Evolutionary conservation across 805 yeast genomes (phyloP).

Genomic region (Candida andamanensis): DNA sequence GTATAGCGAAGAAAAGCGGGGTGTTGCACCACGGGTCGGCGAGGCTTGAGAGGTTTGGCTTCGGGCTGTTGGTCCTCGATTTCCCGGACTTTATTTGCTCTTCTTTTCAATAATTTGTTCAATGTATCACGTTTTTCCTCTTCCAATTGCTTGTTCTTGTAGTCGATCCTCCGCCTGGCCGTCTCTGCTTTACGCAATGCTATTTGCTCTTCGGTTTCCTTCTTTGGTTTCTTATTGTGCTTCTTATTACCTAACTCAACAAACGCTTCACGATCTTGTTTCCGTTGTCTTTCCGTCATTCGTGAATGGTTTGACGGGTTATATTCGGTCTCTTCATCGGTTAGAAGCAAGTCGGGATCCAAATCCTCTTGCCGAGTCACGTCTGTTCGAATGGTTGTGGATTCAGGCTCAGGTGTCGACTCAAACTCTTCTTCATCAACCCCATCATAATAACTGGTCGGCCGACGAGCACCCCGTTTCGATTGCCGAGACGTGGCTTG

Average conservation of each 20-base stretch:
- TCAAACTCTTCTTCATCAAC: conserved; percentile 21
- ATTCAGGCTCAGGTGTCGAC: conserved; percentile 1
- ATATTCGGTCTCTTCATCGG: conserved; percentile 42
- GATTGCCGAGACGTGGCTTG: conserved; percentile 4
- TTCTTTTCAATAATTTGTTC: conserved; percentile 75
- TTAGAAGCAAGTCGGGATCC: conserved; percentile 30
- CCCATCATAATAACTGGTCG: conserved; percentile 35
- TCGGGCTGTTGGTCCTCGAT: conserved; percentile 24
- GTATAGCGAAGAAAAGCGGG: conserved; percentile 42
- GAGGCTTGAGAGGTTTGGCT: conserved; percentile 23
- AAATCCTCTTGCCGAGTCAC: conserved; percentile 23
- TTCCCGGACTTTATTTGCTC: conserved; percentile 68
- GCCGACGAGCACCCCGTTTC: conserved; percentile 26
- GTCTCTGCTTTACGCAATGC: conserved; percentile 79
- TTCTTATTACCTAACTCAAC: conserved; percentile 27
- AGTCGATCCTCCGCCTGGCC: conserved; percentile 82
- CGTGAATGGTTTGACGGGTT: conserved; percentile 43
- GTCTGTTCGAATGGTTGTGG: conserved; percentile 1
- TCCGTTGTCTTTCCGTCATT: conserved; percentile 54
- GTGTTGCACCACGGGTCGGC: conserved; percentile 42
- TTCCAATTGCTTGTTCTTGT: conserved; percentile 75
- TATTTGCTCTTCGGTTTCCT: conserved; percentile 77
- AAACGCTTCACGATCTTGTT: conserved; percentile 17
- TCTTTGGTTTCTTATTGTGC: conserved; percentile 27
- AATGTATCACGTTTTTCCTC: conserved; percentile 92